phyloP scores from a whole-genome alignment of 306 rosid species.

The Lotus japonicus region DNA sequence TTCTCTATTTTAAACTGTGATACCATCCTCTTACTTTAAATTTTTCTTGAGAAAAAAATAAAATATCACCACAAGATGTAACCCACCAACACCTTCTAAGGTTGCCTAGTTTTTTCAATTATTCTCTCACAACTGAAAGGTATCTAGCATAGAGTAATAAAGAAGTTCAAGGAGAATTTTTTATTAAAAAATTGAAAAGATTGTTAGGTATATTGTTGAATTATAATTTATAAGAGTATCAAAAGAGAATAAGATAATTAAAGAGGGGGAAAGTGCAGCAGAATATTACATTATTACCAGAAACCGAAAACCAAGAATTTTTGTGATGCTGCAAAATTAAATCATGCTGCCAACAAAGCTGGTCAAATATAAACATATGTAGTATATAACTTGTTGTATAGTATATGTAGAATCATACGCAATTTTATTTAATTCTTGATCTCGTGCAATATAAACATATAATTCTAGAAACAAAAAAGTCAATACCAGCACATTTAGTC shows the following conservation, averaged over 20 bases:
- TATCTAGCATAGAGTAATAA: conserved; percentile 1
- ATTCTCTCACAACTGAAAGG: conserved; percentile 23
- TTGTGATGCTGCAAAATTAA: conserved; percentile 6
- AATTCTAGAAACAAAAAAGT: conserved; percentile 9
- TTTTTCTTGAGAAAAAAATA: no score
- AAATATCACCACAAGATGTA: conserved; percentile 9
- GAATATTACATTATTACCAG: conserved; percentile 18
- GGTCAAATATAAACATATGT: conserved; percentile 13
- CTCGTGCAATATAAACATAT: background rate
- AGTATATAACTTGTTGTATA: background rate
- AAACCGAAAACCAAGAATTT: conserved; percentile 1
- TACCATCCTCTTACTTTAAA: no score
- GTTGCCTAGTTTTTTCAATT: conserved; percentile 15
- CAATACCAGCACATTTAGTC: conserved; percentile 14
- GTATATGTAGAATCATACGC: background rate
- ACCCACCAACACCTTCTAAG: conserved; percentile 22
- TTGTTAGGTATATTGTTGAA: conserved; percentile 20
- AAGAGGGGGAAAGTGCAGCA: background rate
- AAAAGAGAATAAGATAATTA: background rate
- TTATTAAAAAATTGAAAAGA: conserved; percentile 11
- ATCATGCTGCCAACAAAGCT: conserved; percentile 7
- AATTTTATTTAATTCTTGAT: background rate
- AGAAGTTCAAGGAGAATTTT: background rate
- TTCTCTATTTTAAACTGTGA: no score
- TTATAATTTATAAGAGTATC: no score